Conservation (phyloP, 75 land plant genomes). For the Adiantum capillusveneris region DNA sequence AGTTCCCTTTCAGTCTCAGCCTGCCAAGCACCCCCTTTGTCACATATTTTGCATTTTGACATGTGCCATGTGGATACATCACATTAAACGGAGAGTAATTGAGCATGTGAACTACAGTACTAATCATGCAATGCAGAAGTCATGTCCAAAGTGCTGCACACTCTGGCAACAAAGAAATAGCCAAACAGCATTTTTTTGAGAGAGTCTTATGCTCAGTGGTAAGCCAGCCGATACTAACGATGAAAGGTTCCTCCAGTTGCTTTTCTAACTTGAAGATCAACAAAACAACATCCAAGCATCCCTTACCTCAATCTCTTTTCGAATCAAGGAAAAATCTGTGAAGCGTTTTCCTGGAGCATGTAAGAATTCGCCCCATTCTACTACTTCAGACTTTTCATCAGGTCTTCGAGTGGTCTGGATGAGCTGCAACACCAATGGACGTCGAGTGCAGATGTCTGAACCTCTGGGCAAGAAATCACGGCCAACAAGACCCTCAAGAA, state of each 20-base stretch:
- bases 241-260: too few relatives aligned
- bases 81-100: background rate
- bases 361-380: slow-evolving; percentile 40
- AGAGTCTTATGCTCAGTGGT: too few relatives aligned
- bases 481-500: slow-evolving; percentile 37
- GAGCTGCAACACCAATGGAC: slow-evolving; percentile 36
- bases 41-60: background rate
- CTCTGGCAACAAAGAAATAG: too few relatives aligned
- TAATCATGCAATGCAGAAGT: too few relatives aligned
- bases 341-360: slow-evolving; percentile 35
- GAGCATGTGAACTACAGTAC: background rate
- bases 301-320: slow-evolving; percentile 32
- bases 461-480: slow-evolving; percentile 40
- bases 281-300: too few relatives aligned
- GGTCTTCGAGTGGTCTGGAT: slow-evolving; percentile 22
- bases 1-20: slow-evolving; percentile 39
- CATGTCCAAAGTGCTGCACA: too few relatives aligned
- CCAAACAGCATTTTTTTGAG: too few relatives aligned
- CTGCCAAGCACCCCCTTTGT: slow-evolving; percentile 14
- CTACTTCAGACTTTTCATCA: slow-evolving; percentile 16
- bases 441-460: slow-evolving; percentile 35
- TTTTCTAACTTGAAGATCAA: too few relatives aligned
- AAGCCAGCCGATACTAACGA: too few relatives aligned
- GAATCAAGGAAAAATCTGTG: slow-evolving; percentile 27
- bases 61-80: background rate